Conservation (phyloP, 352 stramenopile species). For the Phytophthora lateralis region DNA sequence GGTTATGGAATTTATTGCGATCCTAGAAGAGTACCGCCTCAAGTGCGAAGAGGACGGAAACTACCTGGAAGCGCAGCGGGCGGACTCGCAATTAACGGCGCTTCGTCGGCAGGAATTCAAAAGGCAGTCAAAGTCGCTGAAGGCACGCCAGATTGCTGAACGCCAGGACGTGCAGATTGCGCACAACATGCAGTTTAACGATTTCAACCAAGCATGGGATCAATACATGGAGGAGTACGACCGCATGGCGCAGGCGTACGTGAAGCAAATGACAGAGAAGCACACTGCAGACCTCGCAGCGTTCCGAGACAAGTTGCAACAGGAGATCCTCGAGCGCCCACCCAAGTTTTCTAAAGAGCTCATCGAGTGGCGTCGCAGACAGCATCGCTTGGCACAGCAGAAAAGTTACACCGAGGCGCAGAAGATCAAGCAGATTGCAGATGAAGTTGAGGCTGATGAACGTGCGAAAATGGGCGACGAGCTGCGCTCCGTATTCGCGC, state of each 20-base stretch:
- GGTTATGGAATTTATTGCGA: slow-evolving; percentile 93
- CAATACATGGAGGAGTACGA: slow-evolving; percentile 96
- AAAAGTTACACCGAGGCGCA: slow-evolving; percentile 95
- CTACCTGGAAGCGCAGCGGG: slow-evolving; percentile 92
- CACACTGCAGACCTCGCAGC: slow-evolving; percentile 84
- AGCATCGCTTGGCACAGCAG: slow-evolving; percentile 93
- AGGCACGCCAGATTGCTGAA: slow-evolving; percentile 90
- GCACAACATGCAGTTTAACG: slow-evolving; percentile 95
- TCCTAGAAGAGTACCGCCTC: slow-evolving; percentile 93
- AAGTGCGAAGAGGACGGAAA: slow-evolving; percentile 95
- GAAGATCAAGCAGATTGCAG: slow-evolving; percentile 95
- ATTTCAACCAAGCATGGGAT: slow-evolving; percentile 95
- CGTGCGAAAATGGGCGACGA: slow-evolving; percentile 88
- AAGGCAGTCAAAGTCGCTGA: slow-evolving; percentile 91
- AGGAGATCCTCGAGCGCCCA: slow-evolving; percentile 86
- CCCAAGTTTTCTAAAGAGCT: slow-evolving; percentile 95
- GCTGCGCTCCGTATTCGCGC: slow-evolving; percentile 71
- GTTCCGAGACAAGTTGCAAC: slow-evolving; percentile 90
- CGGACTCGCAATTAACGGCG: slow-evolving; percentile 86
- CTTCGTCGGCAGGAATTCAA: slow-evolving; percentile 93
- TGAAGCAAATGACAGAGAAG: slow-evolving; percentile 94
- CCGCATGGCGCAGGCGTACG: slow-evolving; percentile 93
- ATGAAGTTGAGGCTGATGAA: slow-evolving; percentile 94
- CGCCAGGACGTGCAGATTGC: slow-evolving; percentile 94
- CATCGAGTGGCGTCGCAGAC: slow-evolving; percentile 93